Evolutionary conservation across 2,329 filamentous ascomycete species (phyloP), one percentile per base, ranked within the genome.

Genomic region (Xylariomycetidae sp.): DNA sequence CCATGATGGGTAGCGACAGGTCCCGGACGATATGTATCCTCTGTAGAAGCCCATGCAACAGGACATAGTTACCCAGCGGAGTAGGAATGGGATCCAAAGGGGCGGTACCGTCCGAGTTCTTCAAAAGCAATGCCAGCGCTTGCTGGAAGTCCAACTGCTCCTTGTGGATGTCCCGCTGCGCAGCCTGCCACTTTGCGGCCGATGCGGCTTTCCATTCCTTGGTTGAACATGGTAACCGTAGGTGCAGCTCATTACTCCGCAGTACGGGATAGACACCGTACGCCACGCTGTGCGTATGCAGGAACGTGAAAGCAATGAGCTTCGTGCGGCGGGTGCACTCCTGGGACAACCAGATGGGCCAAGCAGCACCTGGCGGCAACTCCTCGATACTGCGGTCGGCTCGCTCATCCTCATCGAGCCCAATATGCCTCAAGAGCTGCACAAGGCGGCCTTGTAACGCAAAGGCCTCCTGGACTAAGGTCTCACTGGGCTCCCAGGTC

Each of bases 81-180:
- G 20, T 31, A 10, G 20, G 20, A 9, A 31, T 6, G 14, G 20
- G 29, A 12, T 31, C 29, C 17, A 31, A 12, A 10, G 29, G 20
- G 6, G 29, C 29, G 9, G 29, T 25, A n/a, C 29, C 19, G 13
- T 31, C 29, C 8, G 20, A 19, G 17, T 30, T 31, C 4, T 20
- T 19, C 12, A 30, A 15, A 8, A 30, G n/a, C 2, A 30, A 15
- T 22, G 29, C 29, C 17, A 30, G 14, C 6, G 29, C 29, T 30
- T 30, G 29, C 18, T 30, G 29, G 18, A 30, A 30, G 17, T 30
- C 20, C 7, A 31, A 23, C 9, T 31, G 29, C 14, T 24, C 29
- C 13, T 31, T 31, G 6, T 7, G 10, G 14, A 31, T 17, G 4
- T 31, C 29, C 19, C 20, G 20, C 14, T 23, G 29, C 13, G 29